These are phyloP conservation scores for Fennellomyces sp. DNA, from an alignment of 371 early-diverging fungal species.

Conservation along the genomic window DNA sequence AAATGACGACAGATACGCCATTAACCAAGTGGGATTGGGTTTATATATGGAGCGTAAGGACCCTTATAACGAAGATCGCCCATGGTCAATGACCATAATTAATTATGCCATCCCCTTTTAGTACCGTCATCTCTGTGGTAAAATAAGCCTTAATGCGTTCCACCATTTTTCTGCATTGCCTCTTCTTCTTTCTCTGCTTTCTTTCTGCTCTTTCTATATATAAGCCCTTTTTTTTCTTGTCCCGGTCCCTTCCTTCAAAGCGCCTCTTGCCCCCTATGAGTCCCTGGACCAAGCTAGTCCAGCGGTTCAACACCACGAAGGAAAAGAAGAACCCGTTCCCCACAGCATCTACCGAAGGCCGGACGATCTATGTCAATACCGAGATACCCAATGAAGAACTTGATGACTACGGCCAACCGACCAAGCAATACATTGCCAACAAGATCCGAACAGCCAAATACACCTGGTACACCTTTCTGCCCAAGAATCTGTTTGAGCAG, in stretches of 20 bases:
- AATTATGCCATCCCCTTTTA: slow-evolving; percentile 1
- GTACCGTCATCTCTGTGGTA: not conserved
- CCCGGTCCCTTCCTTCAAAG: slow-evolving; percentile 24
- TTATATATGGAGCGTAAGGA: not conserved
- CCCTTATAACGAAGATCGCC: not conserved
- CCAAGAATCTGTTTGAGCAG: slow-evolving; percentile 92
- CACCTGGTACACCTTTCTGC: slow-evolving; percentile 87
- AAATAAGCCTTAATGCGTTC: not conserved
- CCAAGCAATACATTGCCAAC: slow-evolving; percentile 52
- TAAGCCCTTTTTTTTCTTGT: not conserved
- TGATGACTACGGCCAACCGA: slow-evolving; percentile 48
- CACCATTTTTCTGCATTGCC: slow-evolving; percentile 7
- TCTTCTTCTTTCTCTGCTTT: slow-evolving; percentile 13
- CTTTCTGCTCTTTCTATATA: slow-evolving; percentile 6
- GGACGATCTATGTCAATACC: slow-evolving; percentile 53
- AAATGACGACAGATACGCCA: not conserved
- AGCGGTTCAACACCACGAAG: slow-evolving; percentile 9
- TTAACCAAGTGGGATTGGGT: not conserved
- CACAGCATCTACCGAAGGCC: slow-evolving; percentile 38
- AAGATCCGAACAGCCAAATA: slow-evolving; percentile 85
- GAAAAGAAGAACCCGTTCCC: slow-evolving; percentile 36
- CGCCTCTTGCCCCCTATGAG: not conserved
- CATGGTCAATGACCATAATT: slow-evolving; percentile 2
- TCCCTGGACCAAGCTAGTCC: slow-evolving; percentile 17
- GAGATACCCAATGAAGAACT: slow-evolving; percentile 36